phyloP scores from a whole-genome alignment of 2,329 filamentous ascomycete genomes.

The Sarocladium brachiariae region DNA sequence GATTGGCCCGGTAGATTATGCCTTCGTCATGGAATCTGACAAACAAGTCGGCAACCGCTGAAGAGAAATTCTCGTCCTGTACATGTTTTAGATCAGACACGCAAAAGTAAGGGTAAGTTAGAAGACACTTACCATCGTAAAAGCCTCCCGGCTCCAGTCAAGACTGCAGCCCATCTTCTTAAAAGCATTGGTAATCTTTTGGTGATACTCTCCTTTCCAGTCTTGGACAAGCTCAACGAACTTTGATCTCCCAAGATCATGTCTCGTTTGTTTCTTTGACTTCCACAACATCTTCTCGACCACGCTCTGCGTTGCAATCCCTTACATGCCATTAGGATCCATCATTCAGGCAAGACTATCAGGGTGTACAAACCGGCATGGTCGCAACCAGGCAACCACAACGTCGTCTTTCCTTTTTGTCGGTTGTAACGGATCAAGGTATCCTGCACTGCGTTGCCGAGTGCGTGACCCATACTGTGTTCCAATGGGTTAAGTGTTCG shows the following conservation, averaged over 20 bases:
- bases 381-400: slow-evolving; percentile 87
- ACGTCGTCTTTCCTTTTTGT: slow-evolving; percentile 79
- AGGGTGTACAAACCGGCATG: slow-evolving; percentile 41
- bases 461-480: slow-evolving; percentile 58
- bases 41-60: slow-evolving; percentile 76
- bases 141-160: slow-evolving; percentile 81
- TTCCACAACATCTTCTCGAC: slow-evolving; percentile 89
- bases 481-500: too few relatives aligned
- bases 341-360: background rate
- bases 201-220: slow-evolving; percentile 84
- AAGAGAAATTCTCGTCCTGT: slow-evolving; percentile 56
- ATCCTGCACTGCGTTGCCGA: slow-evolving; percentile 71
- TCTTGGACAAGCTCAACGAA: slow-evolving; percentile 73
- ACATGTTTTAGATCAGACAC: slow-evolving; percentile 22
- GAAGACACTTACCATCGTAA: slow-evolving; percentile 66
- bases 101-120: slow-evolving; percentile 28
- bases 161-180: slow-evolving; percentile 75
- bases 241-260: slow-evolving; percentile 69
- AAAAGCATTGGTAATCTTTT: slow-evolving; percentile 72
- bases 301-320: slow-evolving; percentile 83
- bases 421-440: slow-evolving; percentile 81
- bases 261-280: slow-evolving; percentile 67
- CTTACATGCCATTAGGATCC: slow-evolving; percentile 23
- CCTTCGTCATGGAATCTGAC: slow-evolving; percentile 78
- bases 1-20: slow-evolving; percentile 77